phyloP scores from a whole-genome alignment of 140 eudicot genomes.

The Stevia rebaudiana region DNA sequence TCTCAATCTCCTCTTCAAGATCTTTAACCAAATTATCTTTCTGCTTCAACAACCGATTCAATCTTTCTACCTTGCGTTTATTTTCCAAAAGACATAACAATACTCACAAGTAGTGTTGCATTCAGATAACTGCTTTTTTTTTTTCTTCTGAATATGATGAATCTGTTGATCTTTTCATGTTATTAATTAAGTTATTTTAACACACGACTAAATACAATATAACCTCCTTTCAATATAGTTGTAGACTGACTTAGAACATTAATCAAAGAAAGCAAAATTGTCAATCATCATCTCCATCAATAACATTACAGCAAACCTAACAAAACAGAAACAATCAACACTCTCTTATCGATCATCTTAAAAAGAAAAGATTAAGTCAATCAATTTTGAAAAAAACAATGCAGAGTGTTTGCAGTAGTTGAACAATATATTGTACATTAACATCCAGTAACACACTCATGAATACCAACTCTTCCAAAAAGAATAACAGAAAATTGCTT shows the following conservation, averaged over 20 bases:
- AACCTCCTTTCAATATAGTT: neutral
- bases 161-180: too few relatives aligned
- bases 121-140: constrained; percentile 34
- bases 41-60: constrained; percentile 55
- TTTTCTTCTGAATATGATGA: constrained; percentile 11
- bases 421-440: neutral
- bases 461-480: neutral
- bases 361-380: neutral
- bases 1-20: constrained; percentile 81
- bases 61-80: constrained; percentile 48
- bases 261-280: neutral
- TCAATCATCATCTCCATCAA: constrained; percentile 6
- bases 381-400: neutral
- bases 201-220: neutral
- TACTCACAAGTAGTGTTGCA: constrained; percentile 45
- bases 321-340: neutral
- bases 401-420: neutral
- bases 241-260: neutral
- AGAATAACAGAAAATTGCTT: neutral
- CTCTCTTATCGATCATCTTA: constrained; percentile 2
- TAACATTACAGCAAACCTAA: constrained; percentile 1
- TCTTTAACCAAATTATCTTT: constrained; percentile 70
- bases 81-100: constrained; percentile 61
- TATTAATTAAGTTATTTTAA: neutral
- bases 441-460: neutral